phyloP scores from a whole-genome alignment of 2,329 filamentous ascomycete species.

The Fusarium nodosum region DNA sequence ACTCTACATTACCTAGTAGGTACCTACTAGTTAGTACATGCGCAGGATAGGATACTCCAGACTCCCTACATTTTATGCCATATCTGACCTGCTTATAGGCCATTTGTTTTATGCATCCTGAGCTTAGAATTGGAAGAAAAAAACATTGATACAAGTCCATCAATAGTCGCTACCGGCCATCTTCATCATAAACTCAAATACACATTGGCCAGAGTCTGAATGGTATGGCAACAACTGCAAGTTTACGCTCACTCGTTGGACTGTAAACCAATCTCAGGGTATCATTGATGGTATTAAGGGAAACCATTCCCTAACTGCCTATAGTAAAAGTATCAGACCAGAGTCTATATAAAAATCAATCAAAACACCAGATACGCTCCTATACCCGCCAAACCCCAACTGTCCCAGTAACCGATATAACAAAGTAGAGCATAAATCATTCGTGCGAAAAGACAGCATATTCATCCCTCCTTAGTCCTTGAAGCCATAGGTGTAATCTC shows the following conservation, averaged over 20 bases:
- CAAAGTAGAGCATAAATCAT: conserved; percentile 40
- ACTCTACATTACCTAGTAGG: no score
- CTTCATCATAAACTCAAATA: not conserved
- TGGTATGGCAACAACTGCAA: not conserved
- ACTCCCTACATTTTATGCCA: not conserved
- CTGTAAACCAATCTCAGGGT: conserved; percentile 42
- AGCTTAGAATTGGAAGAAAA: not conserved
- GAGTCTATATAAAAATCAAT: conserved; percentile 40
- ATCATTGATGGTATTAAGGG: conserved; percentile 51
- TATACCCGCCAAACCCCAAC: conserved; percentile 30
- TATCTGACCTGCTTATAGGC: not conserved
- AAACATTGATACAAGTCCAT: not conserved
- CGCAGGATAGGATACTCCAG: not conserved
- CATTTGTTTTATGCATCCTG: not conserved
- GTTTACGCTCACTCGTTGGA: not conserved
- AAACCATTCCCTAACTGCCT: conserved; percentile 34
- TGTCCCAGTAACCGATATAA: conserved; percentile 25
- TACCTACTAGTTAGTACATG: no score
- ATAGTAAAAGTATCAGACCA: conserved; percentile 42
- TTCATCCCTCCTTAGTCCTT: conserved; percentile 41
- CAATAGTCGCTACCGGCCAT: no score
- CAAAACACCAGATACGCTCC: conserved; percentile 39
- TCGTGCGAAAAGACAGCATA: conserved; percentile 26
- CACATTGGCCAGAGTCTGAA: not conserved
- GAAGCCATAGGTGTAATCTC: conserved; percentile 31